Evolutionary conservation across 164 flowering plant genomes (phyloP).

Genomic region (Nymphaea thermarum): DNA sequence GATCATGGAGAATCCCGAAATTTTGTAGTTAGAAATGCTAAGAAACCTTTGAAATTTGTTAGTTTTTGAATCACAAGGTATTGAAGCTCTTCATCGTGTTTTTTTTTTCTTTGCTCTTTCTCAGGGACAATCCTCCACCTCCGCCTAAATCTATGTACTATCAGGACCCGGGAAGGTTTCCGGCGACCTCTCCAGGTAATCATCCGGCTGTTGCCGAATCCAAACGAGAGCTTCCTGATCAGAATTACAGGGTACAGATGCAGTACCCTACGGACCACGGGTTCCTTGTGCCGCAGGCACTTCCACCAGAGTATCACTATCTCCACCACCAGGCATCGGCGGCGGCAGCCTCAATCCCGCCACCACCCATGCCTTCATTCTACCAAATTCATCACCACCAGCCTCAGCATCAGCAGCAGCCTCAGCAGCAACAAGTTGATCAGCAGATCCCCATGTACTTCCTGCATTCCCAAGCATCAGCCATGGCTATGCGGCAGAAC

Average conservation of each 20-base stretch:
- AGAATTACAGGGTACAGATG: slow-evolving; percentile 35
- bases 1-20: no score
- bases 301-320: slow-evolving; percentile 26
- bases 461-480: slow-evolving; percentile 9
- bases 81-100: background rate
- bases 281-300: slow-evolving; percentile 20
- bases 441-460: slow-evolving; percentile 55
- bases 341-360: slow-evolving; percentile 8
- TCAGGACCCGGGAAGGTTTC: slow-evolving; percentile 36
- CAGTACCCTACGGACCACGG: slow-evolving; percentile 43
- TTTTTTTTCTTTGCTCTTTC: background rate
- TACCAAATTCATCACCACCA: slow-evolving; percentile 38
- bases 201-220: slow-evolving; percentile 21
- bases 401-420: slow-evolving; percentile 10
- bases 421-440: slow-evolving; percentile 31
- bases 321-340: slow-evolving; percentile 57
- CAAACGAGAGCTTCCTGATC: slow-evolving; percentile 35
- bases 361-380: slow-evolving; percentile 37
- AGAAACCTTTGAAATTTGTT: no score
- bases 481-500: slow-evolving; percentile 26
- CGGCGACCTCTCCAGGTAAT: slow-evolving; percentile 16
- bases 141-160: slow-evolving; percentile 26
- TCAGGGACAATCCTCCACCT: background rate
- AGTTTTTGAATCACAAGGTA: background rate
- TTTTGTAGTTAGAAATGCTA: no score